Evolutionary conservation across 768 basidiomycete species (phyloP), one percentile per base, ranked within the genome.

Genomic region (Rhodotorula paludigena): DNA sequence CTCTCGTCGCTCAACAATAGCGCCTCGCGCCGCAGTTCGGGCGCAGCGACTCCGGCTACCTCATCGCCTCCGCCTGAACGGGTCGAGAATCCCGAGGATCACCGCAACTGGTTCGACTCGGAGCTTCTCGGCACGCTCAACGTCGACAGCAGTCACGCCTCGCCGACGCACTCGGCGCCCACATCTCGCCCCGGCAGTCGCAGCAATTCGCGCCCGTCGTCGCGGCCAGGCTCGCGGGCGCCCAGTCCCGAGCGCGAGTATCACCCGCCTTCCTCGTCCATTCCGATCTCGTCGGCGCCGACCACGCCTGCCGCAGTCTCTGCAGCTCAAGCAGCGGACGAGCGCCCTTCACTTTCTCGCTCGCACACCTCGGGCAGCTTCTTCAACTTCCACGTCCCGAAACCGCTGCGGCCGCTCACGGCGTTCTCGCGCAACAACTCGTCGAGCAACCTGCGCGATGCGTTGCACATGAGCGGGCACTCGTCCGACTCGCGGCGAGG

Each of bases 101-200:
- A 73, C 6, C 81, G 89, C 59, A 86, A 89, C 59, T 90, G 88
- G 85, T 84, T 90, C 63, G 90, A 92, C 77, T 88, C 88, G 10
- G 92, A 92, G 78, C 82, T 94, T 6, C 80, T 92, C 57, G 80
- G 87, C 23, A 87, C 86, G 3, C 80, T 88, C 36, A 82, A 85
- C 3, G 77, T 78, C 32, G 56, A 45, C 57, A 48, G 64, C 55
- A 56, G 62, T 41, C 48, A 53, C 4, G 77, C 79, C 1, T 45
- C 53, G 20, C 79, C 80, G 2, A 74, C 77, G 8, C 76, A 75
- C 20, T 72, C 71, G 39, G 53, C 55, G 36, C 66, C 66, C 14
- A n/a, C 58, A 8, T 71, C 70, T 1, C 70, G 65, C 11, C 70
- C 66, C 1, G 59, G 74, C 9, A 83, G 82, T 55, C 74, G 80